phyloP scores from a whole-genome alignment of 306 rosid species.

The Neltuma alba region DNA sequence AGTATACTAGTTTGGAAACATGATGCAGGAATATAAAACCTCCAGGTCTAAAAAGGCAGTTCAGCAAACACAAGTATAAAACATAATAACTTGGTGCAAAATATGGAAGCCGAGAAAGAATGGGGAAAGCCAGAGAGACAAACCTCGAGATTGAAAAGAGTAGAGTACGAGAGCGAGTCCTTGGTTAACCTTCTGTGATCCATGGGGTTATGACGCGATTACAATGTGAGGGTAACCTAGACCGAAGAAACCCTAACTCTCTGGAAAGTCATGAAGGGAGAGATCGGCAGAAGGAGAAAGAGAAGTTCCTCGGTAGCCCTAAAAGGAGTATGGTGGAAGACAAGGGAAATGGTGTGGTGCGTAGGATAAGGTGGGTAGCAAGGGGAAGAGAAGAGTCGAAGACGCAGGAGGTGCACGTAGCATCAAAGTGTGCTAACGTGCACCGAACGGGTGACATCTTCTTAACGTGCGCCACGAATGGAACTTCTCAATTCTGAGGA shows the following conservation, averaged over 20 bases:
- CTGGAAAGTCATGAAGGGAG: constrained; percentile 35
- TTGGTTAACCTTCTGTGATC: constrained; percentile 67
- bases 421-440: constrained; percentile 42
- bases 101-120: constrained; percentile 14
- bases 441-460: constrained; percentile 32
- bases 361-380: constrained; percentile 53
- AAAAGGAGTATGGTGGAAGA: constrained; percentile 36
- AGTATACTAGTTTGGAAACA: neutral
- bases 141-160: constrained; percentile 88
- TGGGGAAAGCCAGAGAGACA: constrained; percentile 5
- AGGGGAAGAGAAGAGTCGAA: constrained; percentile 33
- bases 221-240: constrained; percentile 35
- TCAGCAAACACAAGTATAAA: neutral
- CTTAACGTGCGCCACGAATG: constrained; percentile 44
- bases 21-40: constrained; percentile 6
- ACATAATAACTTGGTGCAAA: constrained; percentile 2
- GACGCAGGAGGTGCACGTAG: constrained; percentile 37
- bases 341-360: constrained; percentile 48
- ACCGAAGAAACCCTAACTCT: constrained; percentile 39
- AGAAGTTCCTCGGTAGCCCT: constrained; percentile 40
- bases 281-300: constrained; percentile 27
- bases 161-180: constrained; percentile 63
- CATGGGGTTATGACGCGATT: constrained; percentile 42
- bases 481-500: neutral
- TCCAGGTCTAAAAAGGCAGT: neutral